Conservation (phyloP, 805 yeast species). For the Suhomyces canberraensis region DNA sequence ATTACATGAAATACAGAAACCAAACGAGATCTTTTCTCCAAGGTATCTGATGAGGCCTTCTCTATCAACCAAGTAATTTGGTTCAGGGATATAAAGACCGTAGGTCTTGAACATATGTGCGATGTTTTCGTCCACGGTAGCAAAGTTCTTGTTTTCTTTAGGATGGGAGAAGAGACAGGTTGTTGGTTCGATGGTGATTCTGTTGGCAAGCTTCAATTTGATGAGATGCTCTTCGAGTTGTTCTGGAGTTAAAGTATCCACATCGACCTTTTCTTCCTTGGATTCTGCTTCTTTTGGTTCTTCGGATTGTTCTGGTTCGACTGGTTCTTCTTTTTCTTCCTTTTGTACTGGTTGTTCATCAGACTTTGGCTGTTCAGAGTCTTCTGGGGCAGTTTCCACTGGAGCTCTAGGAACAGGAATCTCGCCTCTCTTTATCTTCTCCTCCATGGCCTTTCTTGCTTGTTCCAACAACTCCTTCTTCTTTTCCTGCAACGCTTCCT, state of each 20-base stretch:
- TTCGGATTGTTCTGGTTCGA: slow-evolving; percentile 1
- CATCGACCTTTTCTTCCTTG: neutral
- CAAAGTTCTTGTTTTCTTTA: slow-evolving; percentile 30
- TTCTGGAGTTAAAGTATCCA: slow-evolving; percentile 17
- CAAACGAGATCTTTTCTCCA: slow-evolving; percentile 77
- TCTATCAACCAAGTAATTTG: slow-evolving; percentile 60
- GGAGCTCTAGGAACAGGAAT: slow-evolving; percentile 1
- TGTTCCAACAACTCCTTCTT: slow-evolving; percentile 46
- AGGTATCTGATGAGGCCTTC: slow-evolving; percentile 72
- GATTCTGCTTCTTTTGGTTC: neutral
- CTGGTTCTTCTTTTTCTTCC: slow-evolving; percentile 3
- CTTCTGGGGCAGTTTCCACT: slow-evolving; percentile 10
- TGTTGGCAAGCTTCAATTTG: slow-evolving; percentile 43
- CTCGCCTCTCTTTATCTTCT: slow-evolving; percentile 24
- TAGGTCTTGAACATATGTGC: slow-evolving; percentile 76
- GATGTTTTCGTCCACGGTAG: slow-evolving; percentile 42
- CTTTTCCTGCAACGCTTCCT: slow-evolving; percentile 48
- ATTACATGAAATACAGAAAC: slow-evolving; percentile 77
- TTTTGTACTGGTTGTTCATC: slow-evolving; percentile 2
- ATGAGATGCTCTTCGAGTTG: slow-evolving; percentile 41
- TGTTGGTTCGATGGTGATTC: slow-evolving; percentile 46
- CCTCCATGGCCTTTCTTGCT: slow-evolving; percentile 42
- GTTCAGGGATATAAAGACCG: slow-evolving; percentile 88
- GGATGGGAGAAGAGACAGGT: slow-evolving; percentile 51
- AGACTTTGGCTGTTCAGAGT: slow-evolving; percentile 5